A percentile compares a stretch with the other conserved stretches of the same genome.
Evolutionary conservation across 768 basidiomycete species (phyloP).

Genomic region (Mycena indigotica): DNA sequence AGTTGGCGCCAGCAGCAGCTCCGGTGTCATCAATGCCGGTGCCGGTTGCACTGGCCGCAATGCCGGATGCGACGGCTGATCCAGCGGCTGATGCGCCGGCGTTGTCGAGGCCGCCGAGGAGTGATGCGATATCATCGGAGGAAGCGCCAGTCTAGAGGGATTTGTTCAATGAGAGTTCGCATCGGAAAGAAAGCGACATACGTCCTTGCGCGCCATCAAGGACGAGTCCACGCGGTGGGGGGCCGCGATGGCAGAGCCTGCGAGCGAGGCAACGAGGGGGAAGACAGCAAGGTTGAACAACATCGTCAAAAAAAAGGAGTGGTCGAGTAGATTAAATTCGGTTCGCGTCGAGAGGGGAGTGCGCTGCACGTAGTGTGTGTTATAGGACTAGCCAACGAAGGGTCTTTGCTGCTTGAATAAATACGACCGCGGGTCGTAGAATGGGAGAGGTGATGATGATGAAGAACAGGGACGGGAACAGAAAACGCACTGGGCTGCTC

Average conservation of each 20-base stretch:
- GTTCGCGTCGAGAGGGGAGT: conserved; percentile 7
- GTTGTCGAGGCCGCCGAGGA: not conserved
- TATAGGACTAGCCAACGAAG: conserved; percentile 19
- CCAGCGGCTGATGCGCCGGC: not conserved
- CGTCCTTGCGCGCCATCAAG: conserved; percentile 13
- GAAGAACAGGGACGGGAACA: conserved; percentile 17
- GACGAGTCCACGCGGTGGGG: conserved; percentile 26
- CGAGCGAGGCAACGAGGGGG: conserved; percentile 27
- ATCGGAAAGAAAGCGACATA: conserved; percentile 6
- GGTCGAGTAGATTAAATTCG: conserved; percentile 12
- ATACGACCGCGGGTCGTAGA: conserved; percentile 19
- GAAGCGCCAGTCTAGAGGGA: not conserved
- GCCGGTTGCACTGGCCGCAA: conserved; percentile 4
- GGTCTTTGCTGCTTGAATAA: conserved; percentile 14
- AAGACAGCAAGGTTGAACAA: conserved; percentile 31
- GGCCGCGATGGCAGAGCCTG: conserved; percentile 28
- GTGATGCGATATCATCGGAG: not conserved
- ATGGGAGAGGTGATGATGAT: conserved; percentile 14
- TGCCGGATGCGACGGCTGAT: not conserved
- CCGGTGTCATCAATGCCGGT: not conserved
- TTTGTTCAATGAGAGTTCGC: not conserved
- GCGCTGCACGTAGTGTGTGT: conserved; percentile 21
- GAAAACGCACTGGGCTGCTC: conserved; percentile 10
- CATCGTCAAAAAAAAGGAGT: conserved; percentile 21
- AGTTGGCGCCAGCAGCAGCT: not conserved